Conservation (phyloP, 257 asterid genomes). For the Solanum commersonii region DNA sequence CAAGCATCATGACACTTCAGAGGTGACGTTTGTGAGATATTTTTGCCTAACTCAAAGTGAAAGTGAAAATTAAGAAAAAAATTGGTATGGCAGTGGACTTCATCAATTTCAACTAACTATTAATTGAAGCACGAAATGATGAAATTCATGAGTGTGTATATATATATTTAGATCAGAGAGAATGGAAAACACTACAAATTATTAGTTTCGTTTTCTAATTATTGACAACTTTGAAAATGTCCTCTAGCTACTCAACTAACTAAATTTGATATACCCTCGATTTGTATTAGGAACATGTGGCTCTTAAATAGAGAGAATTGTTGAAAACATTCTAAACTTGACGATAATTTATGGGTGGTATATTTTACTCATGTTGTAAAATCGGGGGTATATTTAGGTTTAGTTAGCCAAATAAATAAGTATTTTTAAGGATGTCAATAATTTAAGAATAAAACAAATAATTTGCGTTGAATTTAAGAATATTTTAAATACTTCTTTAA, state of each 20-base stretch:
- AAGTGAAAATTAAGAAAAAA: not conserved
- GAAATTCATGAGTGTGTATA: not conserved
- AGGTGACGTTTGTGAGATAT: not conserved
- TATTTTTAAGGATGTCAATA: not conserved
- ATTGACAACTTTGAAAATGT: too few relatives aligned
- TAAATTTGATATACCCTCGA: not conserved
- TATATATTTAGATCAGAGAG: not conserved
- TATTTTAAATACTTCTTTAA: too few relatives aligned
- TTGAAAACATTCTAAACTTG: too few relatives aligned
- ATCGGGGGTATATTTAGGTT: too few relatives aligned
- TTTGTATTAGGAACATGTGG: not conserved
- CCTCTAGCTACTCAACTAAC: not conserved
- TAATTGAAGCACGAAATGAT: not conserved
- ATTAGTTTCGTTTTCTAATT: too few relatives aligned
- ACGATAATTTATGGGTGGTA: not conserved
- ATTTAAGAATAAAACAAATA: not conserved
- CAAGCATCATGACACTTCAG: not conserved
- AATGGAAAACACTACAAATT: too few relatives aligned
- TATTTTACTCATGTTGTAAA: too few relatives aligned
- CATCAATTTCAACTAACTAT: not conserved
- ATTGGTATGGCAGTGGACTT: not conserved
- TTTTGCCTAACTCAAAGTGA: not conserved
- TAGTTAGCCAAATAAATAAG: too few relatives aligned
- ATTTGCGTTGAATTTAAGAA: too few relatives aligned
- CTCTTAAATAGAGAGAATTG: not conserved